phyloP scores from a whole-genome alignment of 169 alveolate species.

The Eimeria brunetti region DNA sequence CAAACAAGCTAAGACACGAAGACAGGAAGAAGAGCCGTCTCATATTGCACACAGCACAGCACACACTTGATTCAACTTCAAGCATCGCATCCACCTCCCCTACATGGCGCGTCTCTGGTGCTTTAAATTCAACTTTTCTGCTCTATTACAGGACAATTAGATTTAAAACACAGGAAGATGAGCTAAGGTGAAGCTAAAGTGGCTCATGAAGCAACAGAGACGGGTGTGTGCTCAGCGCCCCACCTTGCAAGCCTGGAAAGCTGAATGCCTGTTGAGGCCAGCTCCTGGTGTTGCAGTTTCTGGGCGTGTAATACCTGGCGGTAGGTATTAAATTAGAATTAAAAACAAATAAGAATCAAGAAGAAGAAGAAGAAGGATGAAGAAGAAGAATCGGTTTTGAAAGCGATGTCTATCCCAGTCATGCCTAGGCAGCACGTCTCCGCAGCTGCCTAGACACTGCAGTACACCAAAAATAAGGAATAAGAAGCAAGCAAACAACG shows the following conservation, averaged over 20 bases:
- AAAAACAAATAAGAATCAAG: no score
- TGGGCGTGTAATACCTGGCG: neutral
- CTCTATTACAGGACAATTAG: neutral
- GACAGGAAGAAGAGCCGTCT: no score
- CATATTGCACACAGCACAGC: no score
- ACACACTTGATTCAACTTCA: no score
- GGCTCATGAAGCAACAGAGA: neutral
- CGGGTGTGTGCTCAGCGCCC: neutral
- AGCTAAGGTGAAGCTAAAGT: neutral
- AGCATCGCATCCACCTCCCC: no score
- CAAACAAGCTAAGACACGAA: no score
- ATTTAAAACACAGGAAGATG: neutral
- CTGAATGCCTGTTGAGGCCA: neutral
- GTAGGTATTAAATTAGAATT: neutral
- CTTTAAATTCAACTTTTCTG: neutral
- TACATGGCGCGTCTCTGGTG: neutral
- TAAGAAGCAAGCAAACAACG: neutral
- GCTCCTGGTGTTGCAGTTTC: neutral
- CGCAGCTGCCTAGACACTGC: neutral
- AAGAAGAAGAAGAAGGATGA: no score
- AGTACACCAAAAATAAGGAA: neutral
- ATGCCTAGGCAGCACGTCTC: neutral
- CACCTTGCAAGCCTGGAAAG: slow-evolving; percentile 4
- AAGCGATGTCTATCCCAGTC: neutral
- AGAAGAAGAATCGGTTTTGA: neutral